Percentiles rank a stretch among this genome's conserved stretches.
Conservation (phyloP, 257 asterid genomes). For the Scutellaria galericulata region DNA sequence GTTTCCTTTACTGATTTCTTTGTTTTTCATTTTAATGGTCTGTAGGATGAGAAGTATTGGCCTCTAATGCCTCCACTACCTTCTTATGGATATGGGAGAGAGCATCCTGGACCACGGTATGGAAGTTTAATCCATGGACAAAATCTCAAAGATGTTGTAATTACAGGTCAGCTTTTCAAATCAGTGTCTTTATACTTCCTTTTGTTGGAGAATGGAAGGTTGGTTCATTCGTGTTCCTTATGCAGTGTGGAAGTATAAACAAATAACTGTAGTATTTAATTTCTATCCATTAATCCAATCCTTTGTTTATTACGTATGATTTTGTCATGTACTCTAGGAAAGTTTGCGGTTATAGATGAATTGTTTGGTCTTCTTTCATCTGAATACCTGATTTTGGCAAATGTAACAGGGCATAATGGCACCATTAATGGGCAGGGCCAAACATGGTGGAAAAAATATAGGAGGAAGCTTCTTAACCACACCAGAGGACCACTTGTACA, state of each 20-base stretch:
- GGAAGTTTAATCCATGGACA: constrained; percentile 98
- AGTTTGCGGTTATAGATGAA: constrained; percentile 17
- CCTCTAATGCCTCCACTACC: constrained; percentile 97
- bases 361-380: constrained; percentile 13
- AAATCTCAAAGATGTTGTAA: constrained; percentile 91
- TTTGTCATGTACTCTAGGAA: neutral
- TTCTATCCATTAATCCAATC: neutral
- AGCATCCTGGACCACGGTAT: constrained; percentile 90
- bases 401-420: constrained; percentile 75
- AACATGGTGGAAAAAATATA: constrained; percentile 79
- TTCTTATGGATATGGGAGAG: constrained; percentile 93
- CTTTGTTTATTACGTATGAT: neutral
- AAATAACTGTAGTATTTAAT: neutral
- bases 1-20: neutral
- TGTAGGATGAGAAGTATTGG: constrained; percentile 88
- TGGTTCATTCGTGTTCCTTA: neutral
- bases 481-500: constrained; percentile 87
- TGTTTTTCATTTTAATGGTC: constrained; percentile 18
- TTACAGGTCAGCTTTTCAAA: constrained; percentile 68
- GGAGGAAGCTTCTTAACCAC: constrained; percentile 66
- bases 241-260: constrained; percentile 21
- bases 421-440: constrained; percentile 81
- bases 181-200: neutral
- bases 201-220: neutral
- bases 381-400: constrained; percentile 26